phyloP scores from a whole-genome alignment of 2,329 filamentous ascomycete genomes.

The Cadophora luteo-olivacea region DNA sequence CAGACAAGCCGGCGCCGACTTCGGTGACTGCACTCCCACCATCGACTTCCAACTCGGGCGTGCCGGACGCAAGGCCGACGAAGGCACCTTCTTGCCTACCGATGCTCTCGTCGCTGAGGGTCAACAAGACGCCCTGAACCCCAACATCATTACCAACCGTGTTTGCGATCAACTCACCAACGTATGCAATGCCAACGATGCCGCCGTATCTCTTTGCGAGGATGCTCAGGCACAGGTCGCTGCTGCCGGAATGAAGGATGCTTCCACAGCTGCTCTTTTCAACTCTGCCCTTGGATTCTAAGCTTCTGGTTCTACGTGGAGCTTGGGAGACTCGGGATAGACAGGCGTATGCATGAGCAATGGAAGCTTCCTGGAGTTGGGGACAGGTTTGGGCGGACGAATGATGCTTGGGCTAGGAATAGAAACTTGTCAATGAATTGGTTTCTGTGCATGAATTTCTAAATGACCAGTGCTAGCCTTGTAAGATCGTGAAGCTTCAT shows the following conservation, averaged over 20 bases:
- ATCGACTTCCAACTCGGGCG: slow-evolving; percentile 64
- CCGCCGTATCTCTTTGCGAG: slow-evolving; percentile 47
- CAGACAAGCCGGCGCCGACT: slow-evolving; percentile 16
- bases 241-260: slow-evolving; percentile 55
- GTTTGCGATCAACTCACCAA: slow-evolving; percentile 74
- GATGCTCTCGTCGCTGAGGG: slow-evolving; percentile 66
- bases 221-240: slow-evolving; percentile 59
- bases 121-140: slow-evolving; percentile 73
- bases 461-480: not conserved
- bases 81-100: slow-evolving; percentile 72
- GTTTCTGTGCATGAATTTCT: not conserved
- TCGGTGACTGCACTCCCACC: slow-evolving; percentile 45
- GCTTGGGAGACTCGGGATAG: not conserved
- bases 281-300: slow-evolving; percentile 42
- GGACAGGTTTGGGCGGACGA: not conserved
- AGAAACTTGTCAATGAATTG: not conserved
- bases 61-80: slow-evolving; percentile 56
- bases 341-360: slow-evolving; percentile 3
- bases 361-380: not conserved
- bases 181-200: slow-evolving; percentile 66
- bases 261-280: slow-evolving; percentile 53
- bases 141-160: slow-evolving; percentile 76
- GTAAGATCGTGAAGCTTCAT: too few relatives aligned
- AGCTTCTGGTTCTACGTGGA: not conserved
- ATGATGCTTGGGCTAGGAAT: not conserved